These are phyloP conservation scores for Mortierella polycephala DNA, from an alignment of 371 early-diverging fungal genomes.

Conservation along the genomic window DNA sequence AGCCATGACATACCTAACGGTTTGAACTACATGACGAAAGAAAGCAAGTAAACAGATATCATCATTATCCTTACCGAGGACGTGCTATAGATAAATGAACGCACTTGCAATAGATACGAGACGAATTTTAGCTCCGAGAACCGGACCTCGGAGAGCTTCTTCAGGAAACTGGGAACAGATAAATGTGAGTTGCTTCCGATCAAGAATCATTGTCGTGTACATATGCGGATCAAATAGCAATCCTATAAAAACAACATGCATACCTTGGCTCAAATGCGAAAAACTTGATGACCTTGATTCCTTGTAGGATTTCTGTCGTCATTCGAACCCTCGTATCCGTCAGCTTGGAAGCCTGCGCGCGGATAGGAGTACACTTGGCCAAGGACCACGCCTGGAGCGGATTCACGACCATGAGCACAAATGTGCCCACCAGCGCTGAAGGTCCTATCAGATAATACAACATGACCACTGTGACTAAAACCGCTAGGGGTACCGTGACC, in stretches of 20 bases:
- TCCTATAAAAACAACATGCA: no score
- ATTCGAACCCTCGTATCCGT: constrained; percentile 55
- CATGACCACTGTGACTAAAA: constrained; percentile 52
- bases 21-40: no score
- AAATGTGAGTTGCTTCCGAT: no score
- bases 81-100: constrained; percentile 45
- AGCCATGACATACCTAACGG: no score
- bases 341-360: constrained; percentile 46
- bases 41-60: no score
- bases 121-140: constrained; percentile 22
- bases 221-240: constrained; percentile 6
- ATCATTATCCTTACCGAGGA: constrained; percentile 27
- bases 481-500: constrained; percentile 56
- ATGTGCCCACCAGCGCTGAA: constrained; percentile 64
- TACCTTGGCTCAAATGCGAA: constrained; percentile 65
- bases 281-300: constrained; percentile 61
- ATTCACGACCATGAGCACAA: constrained; percentile 50
- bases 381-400: constrained; percentile 55
- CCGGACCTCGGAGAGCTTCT: constrained; percentile 32
- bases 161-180: constrained; percentile 24
- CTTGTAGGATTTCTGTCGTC: constrained; percentile 57
- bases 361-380: constrained; percentile 37
- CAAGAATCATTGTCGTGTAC: no score
- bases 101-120: constrained; percentile 30
- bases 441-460: constrained; percentile 58